phyloP scores from a whole-genome alignment of 2,329 filamentous ascomycete species.

The Calonectria hawksworthii region DNA sequence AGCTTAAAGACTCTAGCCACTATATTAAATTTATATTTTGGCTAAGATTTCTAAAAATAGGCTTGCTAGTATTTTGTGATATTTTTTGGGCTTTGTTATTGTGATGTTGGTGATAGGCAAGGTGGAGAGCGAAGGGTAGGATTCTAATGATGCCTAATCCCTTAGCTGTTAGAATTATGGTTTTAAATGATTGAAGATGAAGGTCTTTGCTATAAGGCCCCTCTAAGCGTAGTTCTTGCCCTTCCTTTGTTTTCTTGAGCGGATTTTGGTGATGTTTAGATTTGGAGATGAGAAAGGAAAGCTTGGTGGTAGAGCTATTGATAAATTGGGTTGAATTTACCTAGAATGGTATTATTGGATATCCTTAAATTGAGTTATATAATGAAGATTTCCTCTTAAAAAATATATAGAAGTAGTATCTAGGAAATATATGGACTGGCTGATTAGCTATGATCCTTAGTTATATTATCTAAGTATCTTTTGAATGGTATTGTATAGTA shows the following conservation, averaged over 20 bases:
- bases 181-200: background rate
- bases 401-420: conserved; percentile 17
- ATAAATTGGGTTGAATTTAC: background rate
- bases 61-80: background rate
- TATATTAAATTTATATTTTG: conserved; percentile 11
- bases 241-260: background rate
- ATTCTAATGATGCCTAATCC: background rate
- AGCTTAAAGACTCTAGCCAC: background rate
- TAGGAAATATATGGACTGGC: background rate
- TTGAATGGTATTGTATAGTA: background rate
- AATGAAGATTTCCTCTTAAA: background rate
- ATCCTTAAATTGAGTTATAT: background rate
- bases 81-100: background rate
- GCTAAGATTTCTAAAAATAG: conserved; percentile 7
- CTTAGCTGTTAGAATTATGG: background rate
- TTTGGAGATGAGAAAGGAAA: background rate
- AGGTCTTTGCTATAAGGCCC: conserved; percentile 7
- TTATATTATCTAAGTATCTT: background rate
- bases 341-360: background rate
- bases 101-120: background rate
- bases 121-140: background rate
- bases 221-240: background rate
- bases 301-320: background rate
- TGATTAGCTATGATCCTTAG: background rate
- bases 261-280: background rate